Conservation (phyloP, 2,329 filamentous ascomycete genomes). For the Thelonectria blattea region DNA sequence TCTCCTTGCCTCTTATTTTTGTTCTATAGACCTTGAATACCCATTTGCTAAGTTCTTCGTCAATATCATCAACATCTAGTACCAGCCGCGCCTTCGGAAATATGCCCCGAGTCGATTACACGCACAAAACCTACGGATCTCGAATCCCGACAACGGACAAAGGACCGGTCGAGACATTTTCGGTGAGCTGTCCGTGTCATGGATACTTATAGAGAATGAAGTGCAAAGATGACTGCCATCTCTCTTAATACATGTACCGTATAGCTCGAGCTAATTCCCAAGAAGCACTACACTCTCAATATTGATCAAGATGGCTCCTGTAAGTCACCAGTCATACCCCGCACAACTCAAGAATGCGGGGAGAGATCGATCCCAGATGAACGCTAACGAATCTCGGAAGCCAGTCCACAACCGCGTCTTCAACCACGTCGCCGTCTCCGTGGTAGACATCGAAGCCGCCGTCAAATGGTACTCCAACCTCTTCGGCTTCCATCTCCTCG, state of each 20-base stretch:
- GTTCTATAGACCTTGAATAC: neutral
- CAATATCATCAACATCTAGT: neutral
- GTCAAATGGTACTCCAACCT: constrained; percentile 21
- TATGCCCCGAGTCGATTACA: constrained; percentile 5
- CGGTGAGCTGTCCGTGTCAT: constrained; percentile 8
- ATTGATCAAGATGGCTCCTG: neutral
- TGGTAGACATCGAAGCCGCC: constrained; percentile 13
- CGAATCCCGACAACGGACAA: constrained; percentile 8
- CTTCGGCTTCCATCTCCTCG: constrained; percentile 20
- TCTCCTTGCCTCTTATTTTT: neutral
- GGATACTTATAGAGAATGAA: neutral
- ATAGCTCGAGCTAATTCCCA: too few relatives aligned
- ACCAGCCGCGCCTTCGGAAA: constrained; percentile 1
- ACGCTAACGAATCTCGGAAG: constrained; percentile 5
- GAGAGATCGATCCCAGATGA: neutral
- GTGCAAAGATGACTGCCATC: too few relatives aligned
- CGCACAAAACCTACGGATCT: neutral
- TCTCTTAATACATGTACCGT: too few relatives aligned
- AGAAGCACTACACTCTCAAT: neutral
- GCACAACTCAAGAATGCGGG: neutral
- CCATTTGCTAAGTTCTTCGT: neutral
- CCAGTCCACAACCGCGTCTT: constrained; percentile 14
- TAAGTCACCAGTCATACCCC: neutral
- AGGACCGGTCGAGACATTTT: neutral
- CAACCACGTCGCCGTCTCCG: constrained; percentile 20